Evolutionary conservation across 345 rosid species (phyloP), one percentile per base, ranked within the genome.

Genomic region (Noccaea caerulescens): DNA sequence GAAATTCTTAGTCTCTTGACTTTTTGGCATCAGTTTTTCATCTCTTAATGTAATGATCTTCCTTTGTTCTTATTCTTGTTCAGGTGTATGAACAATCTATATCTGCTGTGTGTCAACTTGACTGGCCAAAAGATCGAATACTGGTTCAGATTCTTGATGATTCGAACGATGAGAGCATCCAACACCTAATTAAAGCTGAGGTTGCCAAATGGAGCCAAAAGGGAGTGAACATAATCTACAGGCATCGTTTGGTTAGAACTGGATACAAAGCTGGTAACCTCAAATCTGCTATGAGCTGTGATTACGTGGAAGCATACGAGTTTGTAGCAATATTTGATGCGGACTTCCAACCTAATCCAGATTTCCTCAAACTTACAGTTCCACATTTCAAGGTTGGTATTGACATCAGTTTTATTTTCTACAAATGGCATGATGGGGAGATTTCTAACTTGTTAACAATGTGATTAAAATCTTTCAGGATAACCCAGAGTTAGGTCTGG

Each of bases 211-310:
- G 93, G 96, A 86, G 73, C 53, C 91, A 87, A 71, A 84, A 73
- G 80, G 93, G 89, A 54, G 60, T 90, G 63, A 84, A 83, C 79
- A 87, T 90, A 77, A 77, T 84, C 68, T 90, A 90, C 66, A 68
- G 85, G 51, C 96, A 87, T 72, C 91, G 96, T 5, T 67, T 82
- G 73, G 77, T 84, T 66, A 82, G 96, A 77, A 90, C 93, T 3
- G 96, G 93, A 70, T 90, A 90, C 57, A 90, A 90, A 83, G 96
- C 96, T 65, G 96, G 96, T 62, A 90, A 90, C 82, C 96, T 90
- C 69, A 90, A 87, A 68, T 90, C 96, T 4, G 93, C 96, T 11
- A 87, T 89, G 91, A 75, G 88, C 71, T 89, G 89, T 72, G 93
- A 89, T 68, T 87, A 87, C 72, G 85, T 87, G 3, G 80, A 77